Evolutionary conservation across 805 yeast genomes (phyloP).

Genomic region (Cephaloascus albidus): DNA sequence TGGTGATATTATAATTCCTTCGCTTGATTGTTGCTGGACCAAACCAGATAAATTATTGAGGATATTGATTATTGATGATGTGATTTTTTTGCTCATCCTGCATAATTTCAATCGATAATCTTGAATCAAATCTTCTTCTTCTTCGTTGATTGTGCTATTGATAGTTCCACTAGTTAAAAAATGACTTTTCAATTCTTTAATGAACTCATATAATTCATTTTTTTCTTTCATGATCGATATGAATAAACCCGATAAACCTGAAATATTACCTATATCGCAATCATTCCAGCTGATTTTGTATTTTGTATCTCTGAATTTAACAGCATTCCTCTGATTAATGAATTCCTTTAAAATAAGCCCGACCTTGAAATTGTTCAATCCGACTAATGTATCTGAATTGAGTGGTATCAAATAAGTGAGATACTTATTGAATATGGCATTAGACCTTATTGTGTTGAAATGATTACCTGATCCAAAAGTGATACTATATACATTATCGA

Average conservation of each 20-base stretch:
- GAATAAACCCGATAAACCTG: conserved; percentile 9
- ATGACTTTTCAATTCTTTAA: conserved; percentile 13
- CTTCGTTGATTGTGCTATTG: conserved; percentile 6
- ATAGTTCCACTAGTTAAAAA: neutral
- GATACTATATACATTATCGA: conserved; percentile 44
- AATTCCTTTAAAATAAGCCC: conserved; percentile 12
- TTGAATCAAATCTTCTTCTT: conserved; percentile 16
- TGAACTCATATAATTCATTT: conserved; percentile 17
- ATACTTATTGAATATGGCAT: conserved; percentile 9
- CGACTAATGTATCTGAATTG: conserved; percentile 3
- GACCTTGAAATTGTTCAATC: conserved; percentile 11
- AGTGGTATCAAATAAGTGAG: conserved; percentile 6
- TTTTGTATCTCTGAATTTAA: neutral
- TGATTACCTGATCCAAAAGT: conserved; percentile 36
- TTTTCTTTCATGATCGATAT: conserved; percentile 17
- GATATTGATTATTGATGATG: conserved; percentile 2
- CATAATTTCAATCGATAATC: conserved; percentile 31
- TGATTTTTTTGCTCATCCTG: conserved; percentile 21
- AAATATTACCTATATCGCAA: conserved; percentile 1
- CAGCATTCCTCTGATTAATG: conserved; percentile 1
- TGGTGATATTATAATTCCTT: conserved; percentile 9
- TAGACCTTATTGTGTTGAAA: no score
- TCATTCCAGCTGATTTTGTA: neutral
- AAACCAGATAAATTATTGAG: conserved; percentile 6
- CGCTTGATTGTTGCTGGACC: neutral